A percentile compares a stretch with the other conserved stretches of the same genome.
phyloP scores from a whole-genome alignment of 2,329 filamentous ascomycete species.

The Fusarium multiceps region DNA sequence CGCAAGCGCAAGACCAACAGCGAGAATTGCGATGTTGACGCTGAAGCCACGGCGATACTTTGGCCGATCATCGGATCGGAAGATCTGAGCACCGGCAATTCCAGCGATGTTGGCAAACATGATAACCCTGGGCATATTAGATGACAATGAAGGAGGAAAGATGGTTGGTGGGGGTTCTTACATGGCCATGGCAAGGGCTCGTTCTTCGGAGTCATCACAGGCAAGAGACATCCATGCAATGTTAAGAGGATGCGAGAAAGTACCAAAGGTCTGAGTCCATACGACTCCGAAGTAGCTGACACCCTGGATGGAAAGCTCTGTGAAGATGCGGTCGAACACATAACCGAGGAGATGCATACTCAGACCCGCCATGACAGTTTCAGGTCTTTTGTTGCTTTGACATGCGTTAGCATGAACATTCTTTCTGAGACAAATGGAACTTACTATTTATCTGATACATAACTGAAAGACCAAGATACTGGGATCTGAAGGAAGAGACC shows the following conservation, averaged over 20 bases:
- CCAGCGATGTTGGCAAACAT: slow-evolving; percentile 72
- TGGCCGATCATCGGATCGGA: slow-evolving; percentile 63
- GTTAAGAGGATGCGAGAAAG: slow-evolving; percentile 67
- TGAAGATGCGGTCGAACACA: slow-evolving; percentile 65
- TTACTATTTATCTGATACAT: slow-evolving; percentile 63
- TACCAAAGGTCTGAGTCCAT: slow-evolving; percentile 66
- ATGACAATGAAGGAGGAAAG: too few relatives aligned
- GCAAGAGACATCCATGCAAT: slow-evolving; percentile 69
- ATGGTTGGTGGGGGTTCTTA: slow-evolving; percentile 44
- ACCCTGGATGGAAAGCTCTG: slow-evolving; percentile 55
- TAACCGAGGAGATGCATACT: slow-evolving; percentile 62
- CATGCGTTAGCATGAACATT: rapidly evolving
- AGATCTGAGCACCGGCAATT: slow-evolving; percentile 71
- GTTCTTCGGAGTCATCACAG: slow-evolving; percentile 66
- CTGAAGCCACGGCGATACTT: slow-evolving; percentile 63
- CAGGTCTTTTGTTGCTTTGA: slow-evolving; percentile 58
- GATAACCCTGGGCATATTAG: slow-evolving; percentile 55
- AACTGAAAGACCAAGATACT: slow-evolving; percentile 63
- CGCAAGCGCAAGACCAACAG: slow-evolving; percentile 56
- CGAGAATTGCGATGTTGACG: slow-evolving; percentile 57
- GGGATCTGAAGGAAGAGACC: slow-evolving; percentile 65
- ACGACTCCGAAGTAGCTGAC: slow-evolving; percentile 65
- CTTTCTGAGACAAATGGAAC: slow-evolving; percentile 11
- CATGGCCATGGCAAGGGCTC: slow-evolving; percentile 70
- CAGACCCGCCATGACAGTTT: slow-evolving; percentile 63